Evolutionary conservation across 2,329 filamentous ascomycete genomes (phyloP).

Genomic region (Thermoascus crustaceus): DNA sequence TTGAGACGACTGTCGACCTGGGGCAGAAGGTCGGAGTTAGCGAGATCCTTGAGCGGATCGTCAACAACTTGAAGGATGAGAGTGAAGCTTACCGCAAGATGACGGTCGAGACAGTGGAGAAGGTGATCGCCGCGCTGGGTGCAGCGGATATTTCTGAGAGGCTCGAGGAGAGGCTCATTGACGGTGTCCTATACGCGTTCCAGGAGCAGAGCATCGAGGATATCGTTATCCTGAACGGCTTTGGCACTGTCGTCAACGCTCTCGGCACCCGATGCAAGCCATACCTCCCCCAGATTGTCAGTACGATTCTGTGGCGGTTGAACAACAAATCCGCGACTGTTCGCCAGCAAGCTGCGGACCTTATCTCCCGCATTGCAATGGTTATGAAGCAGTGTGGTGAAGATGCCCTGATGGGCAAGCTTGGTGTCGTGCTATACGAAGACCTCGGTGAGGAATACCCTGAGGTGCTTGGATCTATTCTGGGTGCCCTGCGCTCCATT

Average conservation of each 20-base stretch:
- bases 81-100: conserved; percentile 98
- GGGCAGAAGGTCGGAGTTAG: conserved; percentile 96
- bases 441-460: conserved; percentile 98
- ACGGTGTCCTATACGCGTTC: conserved; percentile 92
- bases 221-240: conserved; percentile 91
- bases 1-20: conserved; percentile 94
- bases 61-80: conserved; percentile 94
- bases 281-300: conserved; percentile 93
- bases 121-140: conserved; percentile 85
- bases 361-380: conserved; percentile 94
- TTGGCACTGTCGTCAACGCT: conserved; percentile 94
- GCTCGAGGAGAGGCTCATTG: conserved; percentile 85
- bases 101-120: conserved; percentile 97
- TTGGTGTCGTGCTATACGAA: conserved; percentile 91
- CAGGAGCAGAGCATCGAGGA: conserved; percentile 98
- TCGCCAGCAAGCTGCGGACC: conserved; percentile 89
- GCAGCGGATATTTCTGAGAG: conserved; percentile 90
- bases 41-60: conserved; percentile 88
- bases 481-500: conserved; percentile 89
- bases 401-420: conserved; percentile 89
- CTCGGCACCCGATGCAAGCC: conserved; percentile 89
- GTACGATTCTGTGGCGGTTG: conserved; percentile 88
- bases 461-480: conserved; percentile 91
- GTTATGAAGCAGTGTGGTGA: conserved; percentile 99
- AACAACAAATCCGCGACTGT: conserved; percentile 98